Evolutionary conservation across 495 filamentous ascomycete genomes (phyloP), one percentile per base, ranked within the genome.

Genomic region (Cetradonia linearis): DNA sequence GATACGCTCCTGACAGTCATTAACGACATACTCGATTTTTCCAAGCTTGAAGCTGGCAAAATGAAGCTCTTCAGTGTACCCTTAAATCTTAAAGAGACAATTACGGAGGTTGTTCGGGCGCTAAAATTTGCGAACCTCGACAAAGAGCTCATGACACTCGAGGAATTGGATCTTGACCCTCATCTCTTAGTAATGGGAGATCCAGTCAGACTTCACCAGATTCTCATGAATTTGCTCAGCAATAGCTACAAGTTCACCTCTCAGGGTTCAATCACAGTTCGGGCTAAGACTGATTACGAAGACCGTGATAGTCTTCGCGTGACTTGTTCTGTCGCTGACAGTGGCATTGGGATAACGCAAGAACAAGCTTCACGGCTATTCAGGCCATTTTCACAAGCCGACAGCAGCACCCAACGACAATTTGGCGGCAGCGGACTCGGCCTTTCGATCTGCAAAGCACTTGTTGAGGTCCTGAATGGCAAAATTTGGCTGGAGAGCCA

Each of bases 191-290:
- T 96, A 37, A 82, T 89, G 62, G 91, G 91, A 5, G 91, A 96
- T 63, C 90, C 91, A 11, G 88, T 95, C 47, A 86, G 91, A 37
- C 76, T 96, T 5, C 91, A 95, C 66, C 91, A 96, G 69, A 91
- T 95, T 4, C 83, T 96, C 59, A 93, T 93, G 74, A 96, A 96
- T 62, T 79, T 95, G 27, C 86, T 96, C 37, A 87, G 88, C 64
- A 96, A 96, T 74, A 90, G 86, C 70, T 86, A 96, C 70, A 96
- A 96, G 68, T 96, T 96, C 71, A 96, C 91, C 0, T 85, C 88
- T 40, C 81, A 86, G 62, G 91, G 91, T 9, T 86, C 86, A 14
- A 87, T 96, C 54, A 90, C 86, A 4, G 88, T 95, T 56, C 79
- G 79, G 56, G 86, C 88, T 8, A 79, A 73, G 58, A 81, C 87